A percentile compares a stretch with the other conserved stretches of the same genome.
These are phyloP conservation scores for Phialemoniopsis sp. DNA, from an alignment of 2,329 filamentous ascomycete genomes.

Conservation along the genomic window DNA sequence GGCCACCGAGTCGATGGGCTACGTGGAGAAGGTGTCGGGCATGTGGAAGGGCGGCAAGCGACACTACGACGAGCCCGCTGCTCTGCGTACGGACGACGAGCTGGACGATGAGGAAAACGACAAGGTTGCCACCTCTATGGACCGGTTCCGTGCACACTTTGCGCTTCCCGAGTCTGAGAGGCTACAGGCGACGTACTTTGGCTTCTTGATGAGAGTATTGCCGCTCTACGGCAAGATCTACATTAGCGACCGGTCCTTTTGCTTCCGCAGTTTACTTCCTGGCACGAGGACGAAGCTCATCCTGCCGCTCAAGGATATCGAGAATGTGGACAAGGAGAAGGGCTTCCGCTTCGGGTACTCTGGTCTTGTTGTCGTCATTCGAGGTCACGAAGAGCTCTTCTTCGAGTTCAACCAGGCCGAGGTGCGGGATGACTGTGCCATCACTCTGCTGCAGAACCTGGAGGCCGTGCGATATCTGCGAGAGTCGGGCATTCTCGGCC, in stretches of 20 bases:
- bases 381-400: slow-evolving; percentile 91
- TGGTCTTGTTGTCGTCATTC: slow-evolving; percentile 87
- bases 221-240: slow-evolving; percentile 97
- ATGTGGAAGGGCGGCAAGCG: slow-evolving; percentile 93
- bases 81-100: slow-evolving; percentile 50
- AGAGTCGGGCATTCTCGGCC: slow-evolving; percentile 63
- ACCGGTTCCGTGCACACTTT: slow-evolving; percentile 87
- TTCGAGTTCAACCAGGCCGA: slow-evolving; percentile 84
- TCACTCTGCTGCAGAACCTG: slow-evolving; percentile 73
- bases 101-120: slow-evolving; percentile 52
- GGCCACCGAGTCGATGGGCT: slow-evolving; percentile 90
- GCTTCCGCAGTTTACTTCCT: slow-evolving; percentile 86
- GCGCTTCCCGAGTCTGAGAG: slow-evolving; percentile 79
- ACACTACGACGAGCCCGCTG: slow-evolving; percentile 70
- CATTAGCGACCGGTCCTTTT: slow-evolving; percentile 81
- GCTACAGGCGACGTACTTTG: slow-evolving; percentile 85
- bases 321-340: slow-evolving; percentile 92
- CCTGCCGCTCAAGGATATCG: slow-evolving; percentile 83
- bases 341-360: slow-evolving; percentile 90
- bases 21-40: slow-evolving; percentile 92
- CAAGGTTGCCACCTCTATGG: slow-evolving; percentile 62
- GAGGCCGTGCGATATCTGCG: slow-evolving; percentile 68
- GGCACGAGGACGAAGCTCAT: slow-evolving; percentile 91
- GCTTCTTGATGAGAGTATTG: slow-evolving; percentile 83
- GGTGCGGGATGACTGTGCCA: slow-evolving; percentile 80